Percentiles rank a stretch among this genome's conserved stretches.
phyloP scores from a whole-genome alignment of 352 stramenopile genomes.

The Nothophytophthora sp. region DNA sequence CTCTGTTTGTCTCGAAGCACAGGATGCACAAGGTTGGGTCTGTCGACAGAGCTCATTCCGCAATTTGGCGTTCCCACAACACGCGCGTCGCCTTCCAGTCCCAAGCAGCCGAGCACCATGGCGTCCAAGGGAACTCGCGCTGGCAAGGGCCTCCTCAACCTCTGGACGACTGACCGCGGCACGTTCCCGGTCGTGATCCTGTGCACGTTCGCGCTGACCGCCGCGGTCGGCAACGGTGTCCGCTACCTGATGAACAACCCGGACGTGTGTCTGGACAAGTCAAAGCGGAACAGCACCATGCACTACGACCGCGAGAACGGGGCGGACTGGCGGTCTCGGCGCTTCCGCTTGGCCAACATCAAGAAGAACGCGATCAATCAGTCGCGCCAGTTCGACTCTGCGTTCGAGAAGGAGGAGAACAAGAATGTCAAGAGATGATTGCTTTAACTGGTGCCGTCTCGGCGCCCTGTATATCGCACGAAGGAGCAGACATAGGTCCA shows the following conservation, averaged over 20 bases:
- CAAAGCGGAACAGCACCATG: conserved; percentile 41
- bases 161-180: conserved; percentile 46
- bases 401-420: conserved; percentile 53
- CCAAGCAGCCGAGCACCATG: not conserved
- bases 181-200: conserved; percentile 37
- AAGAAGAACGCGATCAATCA: conserved; percentile 60
- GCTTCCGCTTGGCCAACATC: conserved; percentile 53
- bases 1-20: not conserved
- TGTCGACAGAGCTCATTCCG: conserved; percentile 17
- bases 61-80: conserved; percentile 5
- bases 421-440: conserved; percentile 17
- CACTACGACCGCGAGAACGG: conserved; percentile 36
- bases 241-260: conserved; percentile 32
- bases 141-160: conserved; percentile 37
- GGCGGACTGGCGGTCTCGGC: conserved; percentile 34
- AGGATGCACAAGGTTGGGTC: not conserved
- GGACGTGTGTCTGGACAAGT: conserved; percentile 49
- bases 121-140: conserved; percentile 24
- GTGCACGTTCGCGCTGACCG: conserved; percentile 8
- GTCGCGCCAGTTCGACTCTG: conserved; percentile 53
- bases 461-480: no score
- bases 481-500: no score
- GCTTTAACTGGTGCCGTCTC: not conserved
- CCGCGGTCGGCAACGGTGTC: conserved; percentile 14
- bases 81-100: conserved; percentile 1